phyloP scores from a whole-genome alignment of 2,329 filamentous ascomycete genomes.

The Trichophyton rubrum region DNA sequence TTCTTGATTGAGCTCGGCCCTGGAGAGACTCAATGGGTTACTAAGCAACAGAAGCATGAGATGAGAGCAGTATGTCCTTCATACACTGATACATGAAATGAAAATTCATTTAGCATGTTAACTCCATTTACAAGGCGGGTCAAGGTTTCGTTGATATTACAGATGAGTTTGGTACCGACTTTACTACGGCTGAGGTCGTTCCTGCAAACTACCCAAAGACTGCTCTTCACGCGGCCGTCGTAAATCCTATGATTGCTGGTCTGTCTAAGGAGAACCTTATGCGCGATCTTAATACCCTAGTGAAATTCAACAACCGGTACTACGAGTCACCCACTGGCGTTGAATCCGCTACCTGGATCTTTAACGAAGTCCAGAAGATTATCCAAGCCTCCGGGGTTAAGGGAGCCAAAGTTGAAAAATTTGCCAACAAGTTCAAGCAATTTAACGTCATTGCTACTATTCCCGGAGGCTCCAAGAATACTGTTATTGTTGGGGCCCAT shows the following conservation, averaged over 20 bases:
- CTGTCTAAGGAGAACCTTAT: conserved; percentile 67
- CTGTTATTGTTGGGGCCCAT: conserved; percentile 79
- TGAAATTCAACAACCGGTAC: conserved; percentile 46
- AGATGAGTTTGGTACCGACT: conserved; percentile 46
- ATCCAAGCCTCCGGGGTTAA: conserved; percentile 60
- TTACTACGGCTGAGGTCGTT: conserved; percentile 28
- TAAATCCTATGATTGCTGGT: conserved; percentile 53
- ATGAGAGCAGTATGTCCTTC: conserved; percentile 39
- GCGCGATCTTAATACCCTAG: conserved; percentile 59
- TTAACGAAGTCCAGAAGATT: conserved; percentile 58
- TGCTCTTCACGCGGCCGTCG: conserved; percentile 43
- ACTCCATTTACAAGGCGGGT: background rate
- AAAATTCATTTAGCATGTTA: background rate
- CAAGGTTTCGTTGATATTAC: conserved; percentile 89
- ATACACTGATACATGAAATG: background rate
- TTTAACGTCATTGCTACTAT: conserved; percentile 85
- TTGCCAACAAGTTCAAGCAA: conserved; percentile 77
- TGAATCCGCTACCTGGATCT: conserved; percentile 79
- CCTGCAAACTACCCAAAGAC: conserved; percentile 53
- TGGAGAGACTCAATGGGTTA: conserved; percentile 73
- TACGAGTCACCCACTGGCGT: conserved; percentile 52
- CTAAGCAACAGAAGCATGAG: conserved; percentile 91
- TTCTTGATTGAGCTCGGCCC: conserved; percentile 77
- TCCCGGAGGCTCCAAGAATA: conserved; percentile 71
- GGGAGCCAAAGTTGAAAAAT: conserved; percentile 57